Evolutionary conservation across 352 stramenopile species (phyloP), one percentile per base, ranked within the genome.

Genomic region (Globisporangium abappressorium): DNA sequence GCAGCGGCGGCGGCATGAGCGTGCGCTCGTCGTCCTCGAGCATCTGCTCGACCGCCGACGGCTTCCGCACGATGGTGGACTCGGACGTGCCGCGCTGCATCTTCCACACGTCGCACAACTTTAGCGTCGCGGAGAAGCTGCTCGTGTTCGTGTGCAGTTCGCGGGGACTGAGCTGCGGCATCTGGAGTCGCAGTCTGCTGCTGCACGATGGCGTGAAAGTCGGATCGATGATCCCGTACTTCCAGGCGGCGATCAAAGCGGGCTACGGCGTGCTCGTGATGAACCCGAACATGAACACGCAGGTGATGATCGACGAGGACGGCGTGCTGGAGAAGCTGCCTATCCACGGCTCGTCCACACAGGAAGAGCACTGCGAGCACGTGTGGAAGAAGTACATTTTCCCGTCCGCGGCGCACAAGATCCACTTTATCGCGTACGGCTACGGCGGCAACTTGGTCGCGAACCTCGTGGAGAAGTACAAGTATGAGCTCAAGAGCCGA

Each of bases 261-360:
- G 91, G 91, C 2, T 97, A 93, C 65, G 89, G 84, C 36, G 79
- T 97, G 26, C 64, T 96, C 24, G 87, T 97, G 24, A 92, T 95
- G 78, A 95, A 96, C 69, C 90, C 91, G 2, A 97, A 97, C 74
- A 92, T 93, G 75, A 97, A 97, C 71, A 94, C 90, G 33, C 83
- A 92, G 65, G 69, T 87, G 6, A 92, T 96, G 75, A 70, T 88
- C n/a, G 72, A 79, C 2, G 58, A 59, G 2, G 82, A 90, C 55
- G 75, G 86, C 26, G 57, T 70, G n/a, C 70, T 79, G 15, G 77
- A 85, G 54, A 97, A 97, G 68, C 76, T 95, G 66, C 78, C 87
- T 0, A 97, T 97, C 57, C 76, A 86, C 57, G 83, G 82, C 11
- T 96, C 87, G 0, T 85, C 85, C 14, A 95, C 87, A 28, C 86